Evolutionary conservation across 345 rosid genomes (phyloP), one percentile per base, ranked within the genome.

Genomic region (Acer yangbiense): DNA sequence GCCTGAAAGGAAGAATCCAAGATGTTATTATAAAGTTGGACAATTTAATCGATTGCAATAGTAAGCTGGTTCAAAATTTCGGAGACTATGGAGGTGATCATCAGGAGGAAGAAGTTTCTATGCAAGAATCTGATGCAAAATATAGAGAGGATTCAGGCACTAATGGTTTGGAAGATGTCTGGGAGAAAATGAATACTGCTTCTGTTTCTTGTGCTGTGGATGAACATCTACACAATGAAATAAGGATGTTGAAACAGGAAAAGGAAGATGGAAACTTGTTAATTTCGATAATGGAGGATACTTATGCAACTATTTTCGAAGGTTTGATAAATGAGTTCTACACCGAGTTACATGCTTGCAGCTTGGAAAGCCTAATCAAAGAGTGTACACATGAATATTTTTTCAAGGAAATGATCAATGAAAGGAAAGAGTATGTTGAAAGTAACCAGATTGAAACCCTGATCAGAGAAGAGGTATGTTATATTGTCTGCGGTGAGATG

Each of bases 1-100:
- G 72, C 43, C 66, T 58, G 39, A 88, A 81, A 73, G 78, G 77
- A 80, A 81, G 68, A 72, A 62, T 91, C 14, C 87, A 80, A 71
- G 85, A 89, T 72, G 75, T 89, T 13, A 68, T 89, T 61, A 21
- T 32, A 44, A 85, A 81, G 73, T 74, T 83, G 81, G 89, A 88
- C 60, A 76, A 75, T 72, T 73, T 93, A 66, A 71, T 85, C 63
- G 69, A 79, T 43, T 77, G 81, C 75, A 87, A 80, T 73, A 74
- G 67, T 46, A 81, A 79, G 32, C 11, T 83, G 2, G 74, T 74
- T 35, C 76, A 86, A 58, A 62, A 21, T 62, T 57, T 78, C 50
- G 8, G 58, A 58, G 70, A 73, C 10, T 66, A 69, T 76, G 76
- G 39, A 61, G 71, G 63, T 66, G 68, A 70, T 57, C 65, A 14